phyloP scores from a whole-genome alignment of 345 rosid species.

The Dipteronia dyeriana region DNA sequence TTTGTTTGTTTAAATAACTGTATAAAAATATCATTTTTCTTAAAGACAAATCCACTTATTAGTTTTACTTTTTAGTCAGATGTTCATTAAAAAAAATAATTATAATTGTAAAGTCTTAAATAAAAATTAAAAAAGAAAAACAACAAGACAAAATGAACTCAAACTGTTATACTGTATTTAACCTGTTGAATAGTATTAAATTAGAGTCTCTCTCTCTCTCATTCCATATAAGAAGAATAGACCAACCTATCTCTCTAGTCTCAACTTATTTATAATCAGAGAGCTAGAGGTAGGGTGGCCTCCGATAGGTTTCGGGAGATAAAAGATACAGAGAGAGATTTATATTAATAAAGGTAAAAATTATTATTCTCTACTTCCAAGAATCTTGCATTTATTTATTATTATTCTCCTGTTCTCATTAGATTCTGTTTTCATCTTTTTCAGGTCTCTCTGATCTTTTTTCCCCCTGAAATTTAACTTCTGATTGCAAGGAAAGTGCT shows the following conservation, averaged over 20 bases:
- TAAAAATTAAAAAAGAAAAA: no score
- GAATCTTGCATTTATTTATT: neutral
- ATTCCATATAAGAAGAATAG: neutral
- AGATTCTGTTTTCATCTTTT: neutral
- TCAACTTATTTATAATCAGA: neutral
- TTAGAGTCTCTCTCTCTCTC: neutral
- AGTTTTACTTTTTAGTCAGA: no score
- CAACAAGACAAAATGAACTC: no score
- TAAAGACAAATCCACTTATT: no score
- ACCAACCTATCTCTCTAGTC: neutral
- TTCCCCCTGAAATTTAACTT: slow-evolving; percentile 10
- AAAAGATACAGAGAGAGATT: slow-evolving; percentile 2
- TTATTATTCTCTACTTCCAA: neutral
- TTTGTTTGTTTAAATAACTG: no score
- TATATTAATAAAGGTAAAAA: neutral
- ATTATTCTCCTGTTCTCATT: neutral
- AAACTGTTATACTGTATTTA: no score
- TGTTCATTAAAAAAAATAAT: no score
- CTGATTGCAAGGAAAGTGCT: neutral
- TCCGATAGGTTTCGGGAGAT: neutral
- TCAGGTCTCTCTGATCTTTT: slow-evolving; percentile 22
- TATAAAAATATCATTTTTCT: no score
- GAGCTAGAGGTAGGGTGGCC: neutral
- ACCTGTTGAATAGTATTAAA: no score
- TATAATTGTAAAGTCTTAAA: no score